Base-by-base conservation (phyloP, 371 early-diverging fungal species). In the Mortierella sp. region DNA sequence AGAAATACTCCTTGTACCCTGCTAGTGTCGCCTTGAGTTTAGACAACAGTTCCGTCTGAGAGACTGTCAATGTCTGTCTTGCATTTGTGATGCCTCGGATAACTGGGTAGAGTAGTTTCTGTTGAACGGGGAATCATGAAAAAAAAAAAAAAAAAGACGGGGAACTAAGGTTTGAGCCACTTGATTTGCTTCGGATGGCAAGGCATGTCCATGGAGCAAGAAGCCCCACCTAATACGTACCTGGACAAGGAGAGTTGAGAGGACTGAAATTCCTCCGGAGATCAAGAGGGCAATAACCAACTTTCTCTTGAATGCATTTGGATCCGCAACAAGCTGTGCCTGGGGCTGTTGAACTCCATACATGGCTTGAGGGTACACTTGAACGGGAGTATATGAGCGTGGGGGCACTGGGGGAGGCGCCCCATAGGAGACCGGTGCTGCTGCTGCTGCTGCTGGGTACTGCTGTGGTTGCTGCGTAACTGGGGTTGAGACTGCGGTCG, bases 31-130 rank as follows among this genome's bases (percentile, higher is more conserved):
- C 81, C 68, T 81, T 83, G 1, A 83, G 61, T 28, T 64, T 81
- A 57, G 30, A 57, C 50, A 83, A 43, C 12, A 83, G 63, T n/a
- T 81, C 74, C 26, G 79, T 57, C 72, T 83, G 83, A 26, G 77
- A 72, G 7, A 68, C 65, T 37, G 68, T 72, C 45, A 83, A 37
- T 37, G 65, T 62, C 55, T 73, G 81, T 18, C 75, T 66, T 5
- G 83, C 83, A 44, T 60, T 57, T 11, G 75, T 81, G 25, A 83
- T 81, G n/a, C 75, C 70, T 16, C 69, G 73, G 25, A 81, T 64
- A 64, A 73, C 63, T n/a, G 83, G 81, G 58, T 74, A 74, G 48
- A 83, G 53, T 37, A 73, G 53, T 74, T 77, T 83, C 79, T 82
- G 58, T 48, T 12, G 18, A 19, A 12, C 26, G 15, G 25, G n/a